These are phyloP conservation scores for Colletotrichum euphorbiae DNA, from an alignment of 2,329 filamentous ascomycete genomes.

Conservation along the genomic window DNA sequence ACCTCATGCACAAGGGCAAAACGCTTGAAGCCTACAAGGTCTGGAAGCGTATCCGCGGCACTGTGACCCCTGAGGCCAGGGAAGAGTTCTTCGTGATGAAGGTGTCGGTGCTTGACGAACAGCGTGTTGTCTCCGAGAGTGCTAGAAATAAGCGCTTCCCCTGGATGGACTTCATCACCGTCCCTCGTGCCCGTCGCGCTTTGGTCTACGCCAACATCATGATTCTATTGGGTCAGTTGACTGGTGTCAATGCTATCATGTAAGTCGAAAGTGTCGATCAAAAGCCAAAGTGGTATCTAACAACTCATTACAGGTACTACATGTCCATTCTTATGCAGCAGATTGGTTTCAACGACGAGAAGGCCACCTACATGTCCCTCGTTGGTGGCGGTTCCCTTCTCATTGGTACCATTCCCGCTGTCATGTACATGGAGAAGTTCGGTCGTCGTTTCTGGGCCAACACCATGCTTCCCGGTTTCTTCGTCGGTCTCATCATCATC, in stretches of 20 bases:
- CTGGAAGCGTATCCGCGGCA: slow-evolving; percentile 79
- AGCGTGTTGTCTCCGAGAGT: slow-evolving; percentile 63
- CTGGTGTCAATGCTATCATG: slow-evolving; percentile 76
- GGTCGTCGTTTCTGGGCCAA: slow-evolving; percentile 82
- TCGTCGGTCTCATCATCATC: slow-evolving; percentile 75
- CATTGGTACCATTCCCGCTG: slow-evolving; percentile 74
- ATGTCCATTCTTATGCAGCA: slow-evolving; percentile 75
- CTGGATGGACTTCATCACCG: slow-evolving; percentile 81
- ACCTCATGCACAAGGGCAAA: slow-evolving; percentile 74
- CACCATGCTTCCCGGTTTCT: slow-evolving; percentile 77
- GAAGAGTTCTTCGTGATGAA: slow-evolving; percentile 82
- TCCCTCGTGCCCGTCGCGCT: slow-evolving; percentile 73
- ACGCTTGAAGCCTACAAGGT: slow-evolving; percentile 62
- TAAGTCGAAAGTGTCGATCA: slow-evolving; percentile 45
- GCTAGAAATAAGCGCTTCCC: slow-evolving; percentile 68
- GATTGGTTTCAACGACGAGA: slow-evolving; percentile 72
- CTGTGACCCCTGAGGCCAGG: slow-evolving; percentile 64
- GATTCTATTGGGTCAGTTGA: slow-evolving; percentile 77
- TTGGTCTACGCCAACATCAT: slow-evolving; percentile 77
- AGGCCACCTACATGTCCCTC: slow-evolving; percentile 79
- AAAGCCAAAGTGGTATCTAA: too few species aligned
- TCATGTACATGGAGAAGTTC: slow-evolving; percentile 78
- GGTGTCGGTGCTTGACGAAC: slow-evolving; percentile 67
- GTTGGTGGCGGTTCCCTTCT: slow-evolving; percentile 77
- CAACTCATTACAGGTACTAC: slow-evolving; percentile 58